Percentiles rank a stretch among this genome's conserved stretches.
Evolutionary conservation across 1,284 basidiomycete species (phyloP).

Genomic region (Singerocomus inundabilis): DNA sequence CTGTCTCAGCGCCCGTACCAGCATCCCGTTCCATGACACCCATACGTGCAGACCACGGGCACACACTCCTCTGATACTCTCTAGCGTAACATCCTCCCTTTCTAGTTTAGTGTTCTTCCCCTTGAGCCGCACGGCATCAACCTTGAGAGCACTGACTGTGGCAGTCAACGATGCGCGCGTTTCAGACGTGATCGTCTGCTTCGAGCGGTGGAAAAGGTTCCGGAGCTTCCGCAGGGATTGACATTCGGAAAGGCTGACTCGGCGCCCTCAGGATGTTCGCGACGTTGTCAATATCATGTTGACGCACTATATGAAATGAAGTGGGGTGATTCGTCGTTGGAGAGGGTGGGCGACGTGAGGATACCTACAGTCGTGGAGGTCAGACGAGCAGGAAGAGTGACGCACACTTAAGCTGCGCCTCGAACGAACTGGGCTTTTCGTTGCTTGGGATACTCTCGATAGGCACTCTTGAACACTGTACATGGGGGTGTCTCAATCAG

Average conservation of each 20-base stretch:
- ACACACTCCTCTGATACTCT: slow-evolving; percentile 64
- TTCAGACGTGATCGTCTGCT: slow-evolving; percentile 81
- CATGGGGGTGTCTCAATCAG: neutral
- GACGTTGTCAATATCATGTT: slow-evolving; percentile 92
- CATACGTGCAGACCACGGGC: neutral
- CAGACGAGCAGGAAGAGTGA: neutral
- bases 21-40: neutral
- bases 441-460: slow-evolving; percentile 83
- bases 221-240: slow-evolving; percentile 91
- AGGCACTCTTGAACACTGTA: slow-evolving; percentile 96
- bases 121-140: slow-evolving; percentile 65
- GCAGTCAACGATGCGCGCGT: slow-evolving; percentile 33
- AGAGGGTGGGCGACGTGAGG: neutral
- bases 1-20: slow-evolving; percentile 37
- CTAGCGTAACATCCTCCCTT: slow-evolving; percentile 54
- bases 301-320: slow-evolving; percentile 66
- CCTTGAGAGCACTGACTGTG: slow-evolving; percentile 74
- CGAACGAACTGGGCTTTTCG: slow-evolving; percentile 84
- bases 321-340: neutral
- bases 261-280: slow-evolving; percentile 89
- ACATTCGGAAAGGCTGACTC: slow-evolving; percentile 94
- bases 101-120: slow-evolving; percentile 81
- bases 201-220: slow-evolving; percentile 97
- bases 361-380: neutral
- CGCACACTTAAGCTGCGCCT: slow-evolving; percentile 80